Evolutionary conservation across 345 rosid genomes (phyloP).

Genomic region (Cardamine resedifolia): DNA sequence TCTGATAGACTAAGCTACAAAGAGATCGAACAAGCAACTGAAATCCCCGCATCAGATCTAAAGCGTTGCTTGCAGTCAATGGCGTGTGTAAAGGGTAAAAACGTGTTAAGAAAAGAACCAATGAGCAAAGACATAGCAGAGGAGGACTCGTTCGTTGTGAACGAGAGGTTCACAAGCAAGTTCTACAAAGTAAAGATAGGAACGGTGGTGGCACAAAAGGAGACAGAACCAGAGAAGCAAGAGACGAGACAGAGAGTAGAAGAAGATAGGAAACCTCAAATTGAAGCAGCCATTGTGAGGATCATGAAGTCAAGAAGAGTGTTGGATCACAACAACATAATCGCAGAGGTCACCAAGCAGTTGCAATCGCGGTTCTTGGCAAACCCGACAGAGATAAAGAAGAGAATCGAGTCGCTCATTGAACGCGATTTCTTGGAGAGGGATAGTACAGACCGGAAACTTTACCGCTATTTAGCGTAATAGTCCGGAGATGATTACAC

Average conservation of each 20-base stretch:
- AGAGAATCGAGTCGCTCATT: slow-evolving; percentile 91
- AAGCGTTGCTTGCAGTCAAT: slow-evolving; percentile 91
- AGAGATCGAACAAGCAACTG: slow-evolving; percentile 91
- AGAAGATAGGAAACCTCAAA: slow-evolving; percentile 96
- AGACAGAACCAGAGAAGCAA: slow-evolving; percentile 94
- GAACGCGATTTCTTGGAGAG: slow-evolving; percentile 98
- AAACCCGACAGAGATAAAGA: slow-evolving; percentile 91
- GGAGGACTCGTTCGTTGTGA: slow-evolving; percentile 78
- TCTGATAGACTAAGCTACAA: slow-evolving; percentile 76
- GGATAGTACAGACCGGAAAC: slow-evolving; percentile 77
- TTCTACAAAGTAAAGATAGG: slow-evolving; percentile 97
- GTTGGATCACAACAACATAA: slow-evolving; percentile 89
- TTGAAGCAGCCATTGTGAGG: slow-evolving; percentile 96
- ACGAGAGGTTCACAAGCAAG: slow-evolving; percentile 89
- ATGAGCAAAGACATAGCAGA: slow-evolving; percentile 93
- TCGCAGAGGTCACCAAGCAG: slow-evolving; percentile 91
- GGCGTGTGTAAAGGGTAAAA: slow-evolving; percentile 92
- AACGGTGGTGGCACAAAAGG: slow-evolving; percentile 95
- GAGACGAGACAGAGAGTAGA: slow-evolving; percentile 98
- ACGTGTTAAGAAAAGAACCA: slow-evolving; percentile 88
- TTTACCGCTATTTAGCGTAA: slow-evolving; percentile 82
- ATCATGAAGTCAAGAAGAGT: slow-evolving; percentile 96
- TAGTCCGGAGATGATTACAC: neutral
- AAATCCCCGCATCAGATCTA: slow-evolving; percentile 78
- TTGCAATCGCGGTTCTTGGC: slow-evolving; percentile 92